These are phyloP conservation scores for Wickerhamiella kurtzmanii DNA, from an alignment of 805 yeast genomes.

Conservation along the genomic window DNA sequence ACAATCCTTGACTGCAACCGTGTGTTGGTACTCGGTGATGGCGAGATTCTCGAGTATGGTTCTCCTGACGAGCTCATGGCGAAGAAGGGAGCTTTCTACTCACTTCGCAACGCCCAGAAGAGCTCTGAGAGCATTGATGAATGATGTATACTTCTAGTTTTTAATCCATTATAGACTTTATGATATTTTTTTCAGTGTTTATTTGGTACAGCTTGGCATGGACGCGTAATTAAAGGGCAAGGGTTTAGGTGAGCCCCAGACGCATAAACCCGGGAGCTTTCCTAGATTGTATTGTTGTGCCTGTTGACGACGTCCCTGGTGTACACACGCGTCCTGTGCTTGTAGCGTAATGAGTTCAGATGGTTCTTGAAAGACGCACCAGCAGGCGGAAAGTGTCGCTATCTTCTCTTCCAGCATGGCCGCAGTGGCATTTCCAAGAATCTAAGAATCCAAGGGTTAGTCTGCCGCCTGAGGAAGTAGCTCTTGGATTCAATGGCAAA, in stretches of 20 bases:
- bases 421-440: conserved; percentile 5
- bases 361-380: background rate
- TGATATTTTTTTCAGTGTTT: no score
- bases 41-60: conserved; percentile 47
- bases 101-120: conserved; percentile 5
- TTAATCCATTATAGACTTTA: background rate
- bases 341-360: no score
- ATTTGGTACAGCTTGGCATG: no score
- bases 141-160: no score
- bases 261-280: no score
- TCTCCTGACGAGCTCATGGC: conserved; percentile 47
- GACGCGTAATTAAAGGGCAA: no score
- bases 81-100: conserved; percentile 28
- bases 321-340: no score
- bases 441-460: background rate
- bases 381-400: background rate
- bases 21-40: conserved; percentile 37
- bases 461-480: background rate
- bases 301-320: no score
- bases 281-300: no score
- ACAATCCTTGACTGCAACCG: conserved; percentile 56
- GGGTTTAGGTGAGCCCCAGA: background rate
- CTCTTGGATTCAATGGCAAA: background rate
- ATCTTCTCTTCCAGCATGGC: conserved; percentile 6
- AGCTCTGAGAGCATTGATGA: background rate